Percentiles rank a stretch among this genome's conserved stretches.
These are phyloP conservation scores for Hymenoscyphus linearis DNA, from an alignment of 2,329 filamentous ascomycete genomes.

Conservation along the genomic window DNA sequence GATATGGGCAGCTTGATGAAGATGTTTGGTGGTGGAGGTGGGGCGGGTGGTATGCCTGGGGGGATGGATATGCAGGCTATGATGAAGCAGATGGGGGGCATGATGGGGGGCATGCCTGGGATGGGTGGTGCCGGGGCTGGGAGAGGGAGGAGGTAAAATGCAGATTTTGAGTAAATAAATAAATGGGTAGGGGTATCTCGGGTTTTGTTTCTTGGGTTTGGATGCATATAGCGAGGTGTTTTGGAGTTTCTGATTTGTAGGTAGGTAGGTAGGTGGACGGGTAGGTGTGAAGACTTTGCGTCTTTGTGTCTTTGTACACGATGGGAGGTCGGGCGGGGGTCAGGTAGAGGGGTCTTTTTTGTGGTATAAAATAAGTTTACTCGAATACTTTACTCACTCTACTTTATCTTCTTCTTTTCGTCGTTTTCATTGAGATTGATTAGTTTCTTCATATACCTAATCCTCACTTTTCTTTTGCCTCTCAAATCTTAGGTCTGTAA, in stretches of 20 bases:
- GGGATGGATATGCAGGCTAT: conserved; percentile 76
- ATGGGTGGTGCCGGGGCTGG: conserved; percentile 37
- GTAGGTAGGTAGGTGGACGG: neutral
- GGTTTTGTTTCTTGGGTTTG: neutral
- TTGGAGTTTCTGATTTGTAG: neutral
- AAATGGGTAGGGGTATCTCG: neutral
- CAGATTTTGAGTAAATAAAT: neutral
- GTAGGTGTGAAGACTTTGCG: too few species aligned
- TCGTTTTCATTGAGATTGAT: too few species aligned
- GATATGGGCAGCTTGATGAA: conserved; percentile 87
- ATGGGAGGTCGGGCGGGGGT: too few species aligned
- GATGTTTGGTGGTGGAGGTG: conserved; percentile 71
- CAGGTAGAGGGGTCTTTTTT: too few species aligned
- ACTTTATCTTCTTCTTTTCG: too few species aligned
- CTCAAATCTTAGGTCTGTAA: too few species aligned
- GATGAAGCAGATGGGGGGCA: conserved; percentile 61
- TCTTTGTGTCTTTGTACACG: too few species aligned
- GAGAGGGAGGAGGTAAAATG: conserved; percentile 24
- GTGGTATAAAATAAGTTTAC: too few species aligned
- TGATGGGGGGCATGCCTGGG: conserved; percentile 47
- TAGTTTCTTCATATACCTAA: too few species aligned
- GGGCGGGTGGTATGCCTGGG: conserved; percentile 44
- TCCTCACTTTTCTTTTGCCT: too few species aligned
- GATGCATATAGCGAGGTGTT: neutral
- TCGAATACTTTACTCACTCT: too few species aligned